A percentile compares a stretch with the other conserved stretches of the same genome.
Evolutionary conservation across 108 stramenopile genomes (phyloP).

Genomic region (Nitzschia sp.): DNA sequence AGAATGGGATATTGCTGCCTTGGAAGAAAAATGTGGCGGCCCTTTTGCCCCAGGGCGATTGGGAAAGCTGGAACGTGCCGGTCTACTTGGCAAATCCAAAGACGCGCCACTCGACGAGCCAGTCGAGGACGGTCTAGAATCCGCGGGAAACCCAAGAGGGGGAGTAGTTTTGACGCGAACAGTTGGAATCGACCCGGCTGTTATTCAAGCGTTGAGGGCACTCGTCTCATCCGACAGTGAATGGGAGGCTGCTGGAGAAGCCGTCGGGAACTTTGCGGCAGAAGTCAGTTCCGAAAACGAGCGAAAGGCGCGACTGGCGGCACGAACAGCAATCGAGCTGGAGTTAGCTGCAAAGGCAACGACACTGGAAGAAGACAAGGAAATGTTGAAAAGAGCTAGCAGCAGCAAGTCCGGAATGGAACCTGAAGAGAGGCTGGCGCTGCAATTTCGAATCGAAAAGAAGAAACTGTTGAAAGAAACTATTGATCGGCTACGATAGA

Average conservation of each 20-base stretch:
- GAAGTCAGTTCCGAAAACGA: conserved; percentile 66
- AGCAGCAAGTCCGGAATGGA: conserved; percentile 32
- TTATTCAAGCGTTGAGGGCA: conserved; percentile 79
- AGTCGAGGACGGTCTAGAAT: conserved; percentile 24
- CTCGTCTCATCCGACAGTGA: conserved; percentile 75
- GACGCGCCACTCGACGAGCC: conserved; percentile 8
- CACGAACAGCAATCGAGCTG: conserved; percentile 68
- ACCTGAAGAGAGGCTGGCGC: conserved; percentile 56
- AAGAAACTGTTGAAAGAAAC: conserved; percentile 76
- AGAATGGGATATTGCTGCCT: conserved; percentile 77
- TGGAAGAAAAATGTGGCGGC: conserved; percentile 75
- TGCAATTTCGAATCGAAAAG: conserved; percentile 82
- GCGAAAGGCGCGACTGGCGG: conserved; percentile 58
- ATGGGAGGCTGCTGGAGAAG: conserved; percentile 73
- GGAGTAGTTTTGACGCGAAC: conserved; percentile 81
- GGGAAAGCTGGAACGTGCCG: conserved; percentile 76
- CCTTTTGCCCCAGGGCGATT: conserved; percentile 68
- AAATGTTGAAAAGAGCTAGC: conserved; percentile 46
- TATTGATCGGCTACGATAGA: conserved; percentile 45
- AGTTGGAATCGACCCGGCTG: conserved; percentile 80
- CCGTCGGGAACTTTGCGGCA: conserved; percentile 82
- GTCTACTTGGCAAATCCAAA: conserved; percentile 59
- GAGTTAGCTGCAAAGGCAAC: conserved; percentile 75
- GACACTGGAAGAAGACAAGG: conserved; percentile 73
- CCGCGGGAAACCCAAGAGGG: conserved; percentile 64